phyloP scores from a whole-genome alignment of 2,329 filamentous ascomycete genomes.

The Xylariaceae sp. region DNA sequence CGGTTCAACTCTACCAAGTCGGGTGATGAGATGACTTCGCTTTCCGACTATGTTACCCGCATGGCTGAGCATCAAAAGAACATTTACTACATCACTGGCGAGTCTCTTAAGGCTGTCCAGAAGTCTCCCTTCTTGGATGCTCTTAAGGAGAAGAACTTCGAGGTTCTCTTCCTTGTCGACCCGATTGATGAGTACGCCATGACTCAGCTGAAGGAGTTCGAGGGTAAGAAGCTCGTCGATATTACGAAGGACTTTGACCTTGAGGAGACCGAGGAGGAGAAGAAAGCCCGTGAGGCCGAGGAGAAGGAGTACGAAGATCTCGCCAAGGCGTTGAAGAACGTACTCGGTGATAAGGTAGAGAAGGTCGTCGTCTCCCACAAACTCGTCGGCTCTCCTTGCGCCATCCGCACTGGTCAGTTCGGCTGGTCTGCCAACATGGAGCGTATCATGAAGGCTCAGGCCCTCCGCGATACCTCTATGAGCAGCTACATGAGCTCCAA shows the following conservation, averaged over 20 bases:
- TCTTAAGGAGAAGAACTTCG: slow-evolving; percentile 98
- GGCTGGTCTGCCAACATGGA: slow-evolving; percentile 99
- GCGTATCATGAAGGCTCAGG: slow-evolving; percentile 99
- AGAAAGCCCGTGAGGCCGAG: slow-evolving; percentile 90
- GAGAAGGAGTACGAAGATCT: slow-evolving; percentile 98
- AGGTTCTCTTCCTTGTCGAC: slow-evolving; percentile 99
- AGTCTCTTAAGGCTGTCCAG: slow-evolving; percentile 96
- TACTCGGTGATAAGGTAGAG: slow-evolving; percentile 99
- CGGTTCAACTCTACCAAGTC: slow-evolving; percentile 99
- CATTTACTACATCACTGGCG: slow-evolving; percentile 99
- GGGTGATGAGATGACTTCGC: slow-evolving; percentile 91
- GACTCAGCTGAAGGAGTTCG: slow-evolving; percentile 99
- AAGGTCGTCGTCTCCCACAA: slow-evolving; percentile 99
- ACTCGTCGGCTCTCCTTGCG: slow-evolving; percentile 91
- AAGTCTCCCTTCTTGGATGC: slow-evolving; percentile 99
- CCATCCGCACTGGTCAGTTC: slow-evolving; percentile 99
- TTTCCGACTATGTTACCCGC: slow-evolving; percentile 96
- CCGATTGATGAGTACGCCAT: slow-evolving; percentile 99
- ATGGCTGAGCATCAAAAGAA: slow-evolving; percentile 99
- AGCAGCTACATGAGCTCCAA: slow-evolving; percentile 99
- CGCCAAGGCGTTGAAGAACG: slow-evolving; percentile 98
- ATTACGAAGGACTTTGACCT: slow-evolving; percentile 99
- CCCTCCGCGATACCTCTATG: slow-evolving; percentile 99
- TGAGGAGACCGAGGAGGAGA: slow-evolving; percentile 99
- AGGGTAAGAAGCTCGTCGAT: slow-evolving; percentile 99